Base-by-base conservation (phyloP, 768 basidiomycete genomes). In the Lactarius vividus region DNA sequence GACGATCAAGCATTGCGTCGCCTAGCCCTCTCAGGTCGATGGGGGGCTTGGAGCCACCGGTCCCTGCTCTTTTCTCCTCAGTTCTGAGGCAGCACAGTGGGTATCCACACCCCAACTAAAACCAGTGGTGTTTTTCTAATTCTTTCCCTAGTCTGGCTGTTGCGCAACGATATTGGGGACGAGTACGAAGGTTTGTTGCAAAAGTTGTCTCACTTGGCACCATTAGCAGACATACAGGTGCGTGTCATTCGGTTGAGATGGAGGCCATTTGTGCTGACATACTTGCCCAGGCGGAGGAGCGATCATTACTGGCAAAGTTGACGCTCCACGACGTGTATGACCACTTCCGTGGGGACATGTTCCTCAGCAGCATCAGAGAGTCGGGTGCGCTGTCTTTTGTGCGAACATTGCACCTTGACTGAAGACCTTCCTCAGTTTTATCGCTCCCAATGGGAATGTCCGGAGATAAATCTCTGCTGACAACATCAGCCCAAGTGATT, bases 351-450 rank as follows among this genome's bases (percentile, higher is more conserved):
- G 82, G 85, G 0, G 95, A 98, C 73, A 91, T 97, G 79, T 91
- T 95, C 74, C 79, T 97, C 64, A 94, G 89, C 72, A 95, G 95
- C 20, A 78, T 98, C 28, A 84, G 89, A 0, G 96, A 98, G 74
- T 96, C 96, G 1, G 88, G 95, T 96, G 71, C 40, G 92, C 78
- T 46, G 44, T 9, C 18, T 52, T 31, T 40, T 16, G 55, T 62
- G 42, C 39, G 11, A 31, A n/a, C 52, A 20, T 13, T 13, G 11
- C 54, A 42, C n/a, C 40, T 26, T 57, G 56, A 49, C 52, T 64
- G 33, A 55, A 60, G 7, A 20, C 3, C 29, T 37, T 39, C 64
- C 23, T 39, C 68, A 97, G 91, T 91, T 28, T 89, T 96, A 66
- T 86, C 92, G 3, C 81, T 94, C 63, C 92, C 93, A 0, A 87